phyloP scores from a whole-genome alignment of 2,329 filamentous ascomycete genomes.

The Monilinia aucupariae region DNA sequence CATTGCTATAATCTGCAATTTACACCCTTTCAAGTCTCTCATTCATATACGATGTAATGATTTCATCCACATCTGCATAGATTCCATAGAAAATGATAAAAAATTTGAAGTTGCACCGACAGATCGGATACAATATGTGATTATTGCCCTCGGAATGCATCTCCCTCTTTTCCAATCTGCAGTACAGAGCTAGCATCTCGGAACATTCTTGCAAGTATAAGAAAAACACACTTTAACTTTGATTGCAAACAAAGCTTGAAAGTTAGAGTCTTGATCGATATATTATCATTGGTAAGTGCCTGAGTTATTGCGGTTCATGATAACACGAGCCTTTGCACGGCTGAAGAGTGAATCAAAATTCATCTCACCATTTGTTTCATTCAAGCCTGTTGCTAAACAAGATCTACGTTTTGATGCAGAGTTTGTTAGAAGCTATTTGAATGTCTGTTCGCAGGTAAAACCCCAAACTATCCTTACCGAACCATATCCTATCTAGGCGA shows the following conservation, averaged over 20 bases:
- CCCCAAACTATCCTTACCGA: not conserved
- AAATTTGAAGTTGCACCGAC: not conserved
- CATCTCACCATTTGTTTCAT: constrained; percentile 15
- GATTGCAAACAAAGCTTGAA: not conserved
- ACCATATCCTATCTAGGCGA: not conserved
- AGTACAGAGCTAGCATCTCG: not conserved
- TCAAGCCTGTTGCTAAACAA: not conserved
- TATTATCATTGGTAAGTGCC: not conserved
- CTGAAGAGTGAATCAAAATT: constrained; percentile 8
- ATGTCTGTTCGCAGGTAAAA: not conserved
- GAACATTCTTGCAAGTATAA: not conserved
- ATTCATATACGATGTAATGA: not conserved
- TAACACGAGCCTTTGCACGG: not conserved
- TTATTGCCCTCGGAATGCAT: not conserved
- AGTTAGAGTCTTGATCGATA: not conserved
- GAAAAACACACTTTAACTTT: not conserved
- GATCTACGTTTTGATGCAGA: not conserved
- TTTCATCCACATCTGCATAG: not conserved
- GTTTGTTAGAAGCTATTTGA: not conserved
- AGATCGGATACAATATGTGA: not conserved
- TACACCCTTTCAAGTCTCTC: not conserved
- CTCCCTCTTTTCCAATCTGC: not conserved
- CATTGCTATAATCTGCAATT: not conserved
- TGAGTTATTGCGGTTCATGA: not conserved
- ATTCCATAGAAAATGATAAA: not conserved